Percentiles rank a stretch among this genome's conserved stretches.
These are phyloP conservation scores for Bathelium albidoporum DNA, from an alignment of 495 filamentous ascomycete species.

Conservation along the genomic window DNA sequence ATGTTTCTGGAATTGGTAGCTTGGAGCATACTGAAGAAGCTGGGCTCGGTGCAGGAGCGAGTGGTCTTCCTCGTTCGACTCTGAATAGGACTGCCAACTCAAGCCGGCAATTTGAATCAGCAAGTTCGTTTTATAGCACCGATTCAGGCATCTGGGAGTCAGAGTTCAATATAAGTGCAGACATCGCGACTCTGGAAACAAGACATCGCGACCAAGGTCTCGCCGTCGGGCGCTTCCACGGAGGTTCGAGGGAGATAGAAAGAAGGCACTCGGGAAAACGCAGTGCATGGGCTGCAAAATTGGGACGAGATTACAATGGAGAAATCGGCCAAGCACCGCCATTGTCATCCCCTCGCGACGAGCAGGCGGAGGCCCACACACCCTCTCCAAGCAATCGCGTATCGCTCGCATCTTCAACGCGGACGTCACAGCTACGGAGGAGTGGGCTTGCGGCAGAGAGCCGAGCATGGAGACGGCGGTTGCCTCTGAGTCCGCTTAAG, in stretches of 20 bases:
- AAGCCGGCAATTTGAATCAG: neutral
- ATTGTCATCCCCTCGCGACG: neutral
- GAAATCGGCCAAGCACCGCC: neutral
- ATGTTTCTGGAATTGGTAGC: neutral
- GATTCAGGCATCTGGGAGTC: neutral
- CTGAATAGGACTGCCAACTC: neutral
- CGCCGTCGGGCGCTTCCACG: neutral
- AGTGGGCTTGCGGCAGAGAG: neutral
- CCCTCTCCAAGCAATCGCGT: neutral
- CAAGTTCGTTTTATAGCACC: neutral
- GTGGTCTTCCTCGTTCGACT: neutral
- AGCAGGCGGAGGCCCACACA: neutral
- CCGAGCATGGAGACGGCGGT: neutral
- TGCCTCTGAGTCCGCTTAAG: neutral
- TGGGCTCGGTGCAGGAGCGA: neutral
- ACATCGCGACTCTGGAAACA: neutral
- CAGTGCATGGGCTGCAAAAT: neutral
- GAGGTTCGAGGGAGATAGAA: neutral
- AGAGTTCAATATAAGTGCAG: neutral
- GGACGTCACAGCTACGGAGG: neutral
- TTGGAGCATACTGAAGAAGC: neutral
- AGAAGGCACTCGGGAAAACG: neutral
- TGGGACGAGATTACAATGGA: conserved; percentile 1
- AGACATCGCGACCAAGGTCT: neutral
- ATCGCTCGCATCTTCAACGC: neutral